phyloP scores from a whole-genome alignment of 2,329 filamentous ascomycete species.

The Monilinia fructigena region DNA sequence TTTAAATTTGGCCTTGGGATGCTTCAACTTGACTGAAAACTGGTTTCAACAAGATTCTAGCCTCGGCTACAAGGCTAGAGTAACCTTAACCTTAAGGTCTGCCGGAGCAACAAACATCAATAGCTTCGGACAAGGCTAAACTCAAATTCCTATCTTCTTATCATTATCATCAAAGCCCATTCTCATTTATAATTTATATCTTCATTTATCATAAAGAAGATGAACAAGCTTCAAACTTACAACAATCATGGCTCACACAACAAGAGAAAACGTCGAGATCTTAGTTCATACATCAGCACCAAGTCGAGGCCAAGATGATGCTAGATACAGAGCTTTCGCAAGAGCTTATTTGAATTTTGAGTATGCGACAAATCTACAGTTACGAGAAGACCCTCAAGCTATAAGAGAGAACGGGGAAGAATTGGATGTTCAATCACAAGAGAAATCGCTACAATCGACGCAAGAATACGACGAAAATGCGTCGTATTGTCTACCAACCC shows the following conservation, averaged over 20 bases:
- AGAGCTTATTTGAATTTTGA: conserved; percentile 38
- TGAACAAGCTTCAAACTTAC: conserved; percentile 1
- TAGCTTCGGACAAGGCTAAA: neutral
- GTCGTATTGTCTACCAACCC: conserved; percentile 28
- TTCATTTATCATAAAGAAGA: neutral
- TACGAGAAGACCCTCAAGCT: conserved; percentile 19
- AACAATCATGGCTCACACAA: conserved; percentile 28
- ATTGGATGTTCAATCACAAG: conserved; percentile 39
- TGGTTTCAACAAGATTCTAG: too few relatives aligned
- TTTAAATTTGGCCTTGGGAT: too few relatives aligned
- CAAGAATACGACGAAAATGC: conserved; percentile 32
- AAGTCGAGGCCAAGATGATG: conserved; percentile 39
- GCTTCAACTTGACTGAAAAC: too few relatives aligned
- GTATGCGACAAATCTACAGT: conserved; percentile 25
- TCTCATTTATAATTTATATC: neutral
- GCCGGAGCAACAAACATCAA: neutral
- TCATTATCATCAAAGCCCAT: too few relatives aligned
- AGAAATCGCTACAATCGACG: conserved; percentile 27
- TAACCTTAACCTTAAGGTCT: too few relatives aligned
- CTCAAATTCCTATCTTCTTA: neutral
- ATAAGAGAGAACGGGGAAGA: neutral
- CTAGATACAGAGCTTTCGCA: conserved; percentile 38
- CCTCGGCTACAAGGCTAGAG: too few relatives aligned
- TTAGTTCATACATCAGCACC: conserved; percentile 39
- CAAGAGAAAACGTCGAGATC: conserved; percentile 37